Evolutionary conservation across 306 rosid species (phyloP).

Genomic region (Corylus heterophylla): DNA sequence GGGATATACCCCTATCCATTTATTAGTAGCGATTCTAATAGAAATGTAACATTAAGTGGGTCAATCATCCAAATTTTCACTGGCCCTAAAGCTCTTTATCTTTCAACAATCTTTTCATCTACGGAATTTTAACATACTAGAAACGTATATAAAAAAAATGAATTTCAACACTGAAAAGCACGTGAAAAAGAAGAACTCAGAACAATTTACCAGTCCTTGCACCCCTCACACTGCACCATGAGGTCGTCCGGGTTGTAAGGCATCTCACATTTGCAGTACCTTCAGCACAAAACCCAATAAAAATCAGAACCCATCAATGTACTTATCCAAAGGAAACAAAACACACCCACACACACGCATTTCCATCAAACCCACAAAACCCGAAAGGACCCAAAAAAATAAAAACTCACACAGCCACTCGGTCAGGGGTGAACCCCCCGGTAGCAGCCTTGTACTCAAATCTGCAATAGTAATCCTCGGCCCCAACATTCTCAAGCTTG

Average conservation of each 20-base stretch:
- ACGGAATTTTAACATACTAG: not conserved
- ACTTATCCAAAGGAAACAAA: not conserved
- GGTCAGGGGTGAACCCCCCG: slow-evolving; percentile 82
- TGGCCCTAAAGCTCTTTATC: not conserved
- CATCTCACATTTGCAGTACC: slow-evolving; percentile 96
- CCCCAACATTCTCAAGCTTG: slow-evolving; percentile 76
- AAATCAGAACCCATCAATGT: slow-evolving; percentile 22
- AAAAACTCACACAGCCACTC: slow-evolving; percentile 85
- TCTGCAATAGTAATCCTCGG: slow-evolving; percentile 83
- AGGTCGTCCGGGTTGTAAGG: slow-evolving; percentile 95
- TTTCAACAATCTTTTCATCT: not conserved
- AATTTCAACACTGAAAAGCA: slow-evolving; percentile 1
- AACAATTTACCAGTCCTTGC: slow-evolving; percentile 84
- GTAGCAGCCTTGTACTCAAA: slow-evolving; percentile 92
- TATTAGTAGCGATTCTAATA: not conserved
- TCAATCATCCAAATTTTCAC: not conserved
- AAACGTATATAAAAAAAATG: not conserved
- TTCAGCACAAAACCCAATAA: slow-evolving; percentile 36
- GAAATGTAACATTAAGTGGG: not conserved
- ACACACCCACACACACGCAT: not conserved
- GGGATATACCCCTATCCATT: not conserved
- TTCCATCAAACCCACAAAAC: not conserved
- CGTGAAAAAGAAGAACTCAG: slow-evolving; percentile 23
- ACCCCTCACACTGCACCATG: slow-evolving; percentile 95
- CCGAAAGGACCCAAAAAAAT: not conserved